Percentiles rank a stretch among this genome's conserved stretches.
These are phyloP conservation scores for Epichloe aotearoae DNA, from an alignment of 2,329 filamentous ascomycete species.

Conservation along the genomic window DNA sequence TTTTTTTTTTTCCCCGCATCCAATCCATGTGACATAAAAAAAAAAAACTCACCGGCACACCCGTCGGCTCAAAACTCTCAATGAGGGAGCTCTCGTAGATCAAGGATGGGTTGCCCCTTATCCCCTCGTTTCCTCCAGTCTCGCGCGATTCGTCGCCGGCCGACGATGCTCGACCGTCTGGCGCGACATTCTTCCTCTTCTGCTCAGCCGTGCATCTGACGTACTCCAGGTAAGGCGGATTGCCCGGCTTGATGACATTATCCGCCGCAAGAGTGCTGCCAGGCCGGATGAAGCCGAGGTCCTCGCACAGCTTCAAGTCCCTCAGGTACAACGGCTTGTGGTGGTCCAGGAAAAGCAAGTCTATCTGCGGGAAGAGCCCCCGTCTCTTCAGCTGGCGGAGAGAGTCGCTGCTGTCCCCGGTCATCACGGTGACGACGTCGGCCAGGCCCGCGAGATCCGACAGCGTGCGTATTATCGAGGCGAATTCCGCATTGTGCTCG, in stretches of 20 bases:
- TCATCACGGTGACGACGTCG: slow-evolving; percentile 54
- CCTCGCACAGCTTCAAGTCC: slow-evolving; percentile 66
- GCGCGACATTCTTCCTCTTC: slow-evolving; percentile 48
- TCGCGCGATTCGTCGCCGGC: not conserved
- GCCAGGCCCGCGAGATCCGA: slow-evolving; percentile 61
- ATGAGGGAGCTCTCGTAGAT: slow-evolving; percentile 51
- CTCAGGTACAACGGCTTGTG: slow-evolving; percentile 63
- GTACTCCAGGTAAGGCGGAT: slow-evolving; percentile 60
- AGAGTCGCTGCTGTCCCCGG: slow-evolving; percentile 54
- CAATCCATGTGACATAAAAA: not conserved
- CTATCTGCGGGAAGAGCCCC: slow-evolving; percentile 44
- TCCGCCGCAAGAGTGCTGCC: slow-evolving; percentile 55
- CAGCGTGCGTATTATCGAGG: slow-evolving; percentile 53
- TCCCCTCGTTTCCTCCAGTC: slow-evolving; percentile 10
- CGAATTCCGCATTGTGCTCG: slow-evolving; percentile 63
- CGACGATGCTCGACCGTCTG: slow-evolving; percentile 18
- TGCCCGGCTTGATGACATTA: slow-evolving; percentile 59
- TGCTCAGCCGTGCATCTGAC: slow-evolving; percentile 50
- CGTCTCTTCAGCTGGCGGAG: slow-evolving; percentile 44
- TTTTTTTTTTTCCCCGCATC: too few species aligned
- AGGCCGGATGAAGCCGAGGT: slow-evolving; percentile 47
- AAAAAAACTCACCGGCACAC: slow-evolving; percentile 40
- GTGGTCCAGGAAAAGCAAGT: slow-evolving; percentile 69
- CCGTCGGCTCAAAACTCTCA: slow-evolving; percentile 55
- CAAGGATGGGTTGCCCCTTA: slow-evolving; percentile 47